Conservation (phyloP, 2,329 filamentous ascomycete genomes). For the Talaromyces pinophilus region DNA sequence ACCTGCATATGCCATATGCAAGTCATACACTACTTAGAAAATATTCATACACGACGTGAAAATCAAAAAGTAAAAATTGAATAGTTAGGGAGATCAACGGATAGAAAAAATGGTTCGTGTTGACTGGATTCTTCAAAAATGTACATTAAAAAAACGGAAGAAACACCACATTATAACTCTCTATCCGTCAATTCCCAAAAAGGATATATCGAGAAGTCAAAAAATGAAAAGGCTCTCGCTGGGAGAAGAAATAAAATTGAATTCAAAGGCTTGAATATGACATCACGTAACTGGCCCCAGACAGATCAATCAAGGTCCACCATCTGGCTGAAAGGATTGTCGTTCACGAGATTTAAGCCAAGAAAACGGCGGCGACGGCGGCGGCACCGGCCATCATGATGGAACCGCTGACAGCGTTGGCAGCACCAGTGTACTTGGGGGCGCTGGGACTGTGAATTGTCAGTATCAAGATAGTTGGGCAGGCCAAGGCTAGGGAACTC, state of each 20-base stretch:
- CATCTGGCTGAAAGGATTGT: neutral
- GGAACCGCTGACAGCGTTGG: constrained; percentile 33
- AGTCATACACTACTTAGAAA: neutral
- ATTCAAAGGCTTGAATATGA: neutral
- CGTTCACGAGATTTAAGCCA: constrained; percentile 34
- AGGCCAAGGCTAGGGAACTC: neutral
- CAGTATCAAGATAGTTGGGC: neutral
- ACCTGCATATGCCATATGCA: constrained; percentile 9
- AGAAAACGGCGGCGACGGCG: constrained; percentile 35
- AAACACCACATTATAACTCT: constrained; percentile 17
- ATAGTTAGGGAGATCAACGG: neutral
- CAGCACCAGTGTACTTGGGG: constrained; percentile 35
- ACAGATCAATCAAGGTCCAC: neutral
- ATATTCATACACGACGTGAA: neutral
- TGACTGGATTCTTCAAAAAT: constrained; percentile 17
- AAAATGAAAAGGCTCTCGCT: constrained; percentile 5
- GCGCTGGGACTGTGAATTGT: constrained; percentile 24
- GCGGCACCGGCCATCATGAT: constrained; percentile 36
- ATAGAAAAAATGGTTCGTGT: constrained; percentile 7
- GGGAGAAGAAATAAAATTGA: neutral
- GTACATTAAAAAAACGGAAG: constrained; percentile 13
- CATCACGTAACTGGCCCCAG: constrained; percentile 7
- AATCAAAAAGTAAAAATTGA: neutral
- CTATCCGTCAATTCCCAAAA: constrained; percentile 12
- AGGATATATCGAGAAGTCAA: constrained; percentile 8